These are phyloP conservation scores for Tetrahymena thermophila DNA, from an alignment of 73 alveolate species.

Conservation along the genomic window DNA sequence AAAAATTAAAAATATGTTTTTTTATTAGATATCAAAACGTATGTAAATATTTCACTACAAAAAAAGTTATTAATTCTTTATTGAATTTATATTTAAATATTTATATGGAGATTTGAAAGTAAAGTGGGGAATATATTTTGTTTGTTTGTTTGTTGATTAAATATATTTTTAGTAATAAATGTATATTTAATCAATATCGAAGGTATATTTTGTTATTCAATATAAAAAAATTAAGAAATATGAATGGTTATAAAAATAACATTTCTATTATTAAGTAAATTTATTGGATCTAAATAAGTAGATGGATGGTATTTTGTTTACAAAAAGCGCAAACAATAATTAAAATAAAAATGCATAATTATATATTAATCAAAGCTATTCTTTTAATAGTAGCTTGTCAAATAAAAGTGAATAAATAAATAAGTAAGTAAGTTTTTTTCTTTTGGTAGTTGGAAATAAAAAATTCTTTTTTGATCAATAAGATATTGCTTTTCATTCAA, in stretches of 20 bases:
- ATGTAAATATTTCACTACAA: no score
- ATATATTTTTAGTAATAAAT: no score
- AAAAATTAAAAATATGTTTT: no score
- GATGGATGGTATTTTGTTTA: neutral
- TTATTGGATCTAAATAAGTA: neutral
- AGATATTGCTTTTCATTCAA: neutral
- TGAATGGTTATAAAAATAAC: neutral
- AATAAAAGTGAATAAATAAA: no score
- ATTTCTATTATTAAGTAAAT: neutral
- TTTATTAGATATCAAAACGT: no score
- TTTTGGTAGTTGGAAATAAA: neutral
- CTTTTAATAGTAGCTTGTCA: neutral
- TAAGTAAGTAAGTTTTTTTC: neutral
- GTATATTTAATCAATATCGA: neutral
- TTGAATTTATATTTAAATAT: no score
- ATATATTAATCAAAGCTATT: neutral
- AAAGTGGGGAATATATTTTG: neutral
- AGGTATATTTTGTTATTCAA: no score
- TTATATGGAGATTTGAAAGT: neutral
- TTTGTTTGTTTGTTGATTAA: no score
- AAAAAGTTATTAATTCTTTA: no score
- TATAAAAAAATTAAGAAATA: neutral
- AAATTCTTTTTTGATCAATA: neutral
- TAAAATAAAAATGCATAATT: no score
- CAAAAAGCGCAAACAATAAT: no score